Evolutionary conservation across 2,329 filamentous ascomycete species (phyloP).

Genomic region (Sclerotinia borealis): DNA sequence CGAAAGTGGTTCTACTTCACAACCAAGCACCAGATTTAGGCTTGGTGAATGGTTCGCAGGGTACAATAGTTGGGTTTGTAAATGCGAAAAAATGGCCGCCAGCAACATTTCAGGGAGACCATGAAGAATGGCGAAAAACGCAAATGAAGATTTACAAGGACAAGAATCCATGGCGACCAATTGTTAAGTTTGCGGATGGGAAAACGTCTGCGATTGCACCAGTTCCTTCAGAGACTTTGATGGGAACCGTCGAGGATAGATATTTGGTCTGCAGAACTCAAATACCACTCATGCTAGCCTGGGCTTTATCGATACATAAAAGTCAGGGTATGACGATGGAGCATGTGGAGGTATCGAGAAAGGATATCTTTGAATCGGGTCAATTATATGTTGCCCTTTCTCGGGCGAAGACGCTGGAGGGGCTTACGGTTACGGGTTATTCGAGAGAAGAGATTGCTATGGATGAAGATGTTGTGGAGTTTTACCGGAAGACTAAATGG

Average conservation of each 20-base stretch:
- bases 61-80: conserved; percentile 23
- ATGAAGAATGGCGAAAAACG: not conserved
- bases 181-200: conserved; percentile 25
- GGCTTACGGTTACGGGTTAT: conserved; percentile 24
- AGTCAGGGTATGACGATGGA: conserved; percentile 76
- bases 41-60: conserved; percentile 29
- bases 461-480: conserved; percentile 25
- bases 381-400: conserved; percentile 29
- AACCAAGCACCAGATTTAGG: conserved; percentile 19
- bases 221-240: conserved; percentile 11
- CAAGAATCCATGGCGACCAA: not conserved
- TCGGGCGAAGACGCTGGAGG: conserved; percentile 22
- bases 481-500: conserved; percentile 26
- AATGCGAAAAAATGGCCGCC: conserved; percentile 8
- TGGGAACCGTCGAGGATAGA: conserved; percentile 11
- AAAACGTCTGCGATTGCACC: conserved; percentile 11
- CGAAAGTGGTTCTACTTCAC: conserved; percentile 26
- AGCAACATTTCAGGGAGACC: not conserved
- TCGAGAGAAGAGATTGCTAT: conserved; percentile 17
- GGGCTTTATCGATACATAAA: conserved; percentile 96
- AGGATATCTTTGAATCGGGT: conserved; percentile 26
- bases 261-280: conserved; percentile 34
- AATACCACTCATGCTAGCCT: conserved; percentile 79
- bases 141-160: conserved; percentile 1
- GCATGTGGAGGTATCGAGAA: conserved; percentile 24